Percentiles rank a stretch among this genome's conserved stretches.
These are phyloP conservation scores for Phoenix dactylifera DNA, from an alignment of 176 grass and related monocot species.

Conservation along the genomic window DNA sequence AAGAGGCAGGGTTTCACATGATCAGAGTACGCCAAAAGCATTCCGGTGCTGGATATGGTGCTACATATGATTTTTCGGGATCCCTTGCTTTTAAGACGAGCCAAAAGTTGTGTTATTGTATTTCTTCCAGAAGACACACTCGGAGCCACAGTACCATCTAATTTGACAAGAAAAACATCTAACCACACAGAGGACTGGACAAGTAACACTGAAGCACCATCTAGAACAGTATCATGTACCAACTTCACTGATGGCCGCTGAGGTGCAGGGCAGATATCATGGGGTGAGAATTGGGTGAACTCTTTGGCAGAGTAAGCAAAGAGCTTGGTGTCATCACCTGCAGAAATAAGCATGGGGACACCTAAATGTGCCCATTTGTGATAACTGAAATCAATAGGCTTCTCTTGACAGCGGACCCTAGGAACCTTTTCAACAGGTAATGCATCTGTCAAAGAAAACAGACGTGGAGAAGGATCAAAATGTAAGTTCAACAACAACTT, in stretches of 20 bases:
- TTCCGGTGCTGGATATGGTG: slow-evolving; percentile 42
- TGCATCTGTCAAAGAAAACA: slow-evolving; percentile 40
- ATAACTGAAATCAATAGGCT: slow-evolving; percentile 59
- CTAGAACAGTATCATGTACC: slow-evolving; percentile 30
- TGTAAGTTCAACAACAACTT: background rate
- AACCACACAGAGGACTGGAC: slow-evolving; percentile 54
- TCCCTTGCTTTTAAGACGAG: slow-evolving; percentile 53
- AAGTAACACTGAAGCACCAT: slow-evolving; percentile 61
- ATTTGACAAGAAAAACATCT: slow-evolving; percentile 57
- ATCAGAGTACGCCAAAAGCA: slow-evolving; percentile 61
- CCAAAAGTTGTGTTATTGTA: slow-evolving; percentile 29
- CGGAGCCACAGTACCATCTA: slow-evolving; percentile 32
- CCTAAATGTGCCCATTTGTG: slow-evolving; percentile 93
- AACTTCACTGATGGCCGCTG: slow-evolving; percentile 70
- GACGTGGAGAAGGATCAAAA: background rate
- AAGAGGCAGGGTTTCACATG: slow-evolving; percentile 46
- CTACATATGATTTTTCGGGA: slow-evolving; percentile 63
- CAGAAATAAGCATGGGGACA: slow-evolving; percentile 95
- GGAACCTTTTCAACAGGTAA: slow-evolving; percentile 43
- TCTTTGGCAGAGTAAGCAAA: slow-evolving; percentile 90
- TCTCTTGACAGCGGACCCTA: slow-evolving; percentile 47
- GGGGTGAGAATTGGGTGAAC: slow-evolving; percentile 81
- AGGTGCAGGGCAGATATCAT: slow-evolving; percentile 93
- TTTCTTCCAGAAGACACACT: slow-evolving; percentile 38
- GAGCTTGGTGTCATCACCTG: slow-evolving; percentile 78